phyloP scores from a whole-genome alignment of 495 filamentous ascomycete species.

The Trichoderma reesei region DNA sequence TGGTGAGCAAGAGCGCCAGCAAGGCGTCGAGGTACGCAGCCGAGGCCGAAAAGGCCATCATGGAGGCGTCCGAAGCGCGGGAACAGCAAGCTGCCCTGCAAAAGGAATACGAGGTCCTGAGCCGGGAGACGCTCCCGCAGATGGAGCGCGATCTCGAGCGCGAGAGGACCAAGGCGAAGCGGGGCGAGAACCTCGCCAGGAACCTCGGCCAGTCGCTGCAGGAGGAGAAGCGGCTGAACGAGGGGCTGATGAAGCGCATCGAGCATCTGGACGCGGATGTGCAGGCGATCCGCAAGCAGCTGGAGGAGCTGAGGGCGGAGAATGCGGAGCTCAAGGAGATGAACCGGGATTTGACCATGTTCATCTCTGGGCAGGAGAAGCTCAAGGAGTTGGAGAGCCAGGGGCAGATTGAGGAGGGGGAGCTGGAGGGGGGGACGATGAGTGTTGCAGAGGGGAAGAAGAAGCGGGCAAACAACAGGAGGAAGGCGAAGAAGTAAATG shows the following conservation, averaged over 20 bases:
- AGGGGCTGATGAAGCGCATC: slow-evolving; percentile 67
- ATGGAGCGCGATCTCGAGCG: slow-evolving; percentile 65
- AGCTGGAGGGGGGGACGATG: slow-evolving; percentile 39
- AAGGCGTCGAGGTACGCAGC: slow-evolving; percentile 70
- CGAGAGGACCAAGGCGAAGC: slow-evolving; percentile 54
- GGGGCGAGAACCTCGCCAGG: slow-evolving; percentile 65
- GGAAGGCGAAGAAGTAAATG: slow-evolving; percentile 28
- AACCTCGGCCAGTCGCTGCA: slow-evolving; percentile 65
- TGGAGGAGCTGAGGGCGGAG: slow-evolving; percentile 44
- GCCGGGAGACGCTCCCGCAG: slow-evolving; percentile 46
- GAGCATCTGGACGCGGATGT: slow-evolving; percentile 53
- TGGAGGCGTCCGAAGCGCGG: slow-evolving; percentile 42
- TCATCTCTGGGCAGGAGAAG: slow-evolving; percentile 75
- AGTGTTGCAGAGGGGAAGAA: slow-evolving; percentile 42
- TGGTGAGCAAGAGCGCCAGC: slow-evolving; percentile 81
- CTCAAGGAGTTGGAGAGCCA: slow-evolving; percentile 57
- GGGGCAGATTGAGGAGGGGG: slow-evolving; percentile 49
- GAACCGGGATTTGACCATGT: slow-evolving; percentile 85
- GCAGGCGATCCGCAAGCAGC: slow-evolving; percentile 41
- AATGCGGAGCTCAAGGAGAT: slow-evolving; percentile 63
- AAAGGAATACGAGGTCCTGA: slow-evolving; percentile 44
- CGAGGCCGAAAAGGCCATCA: slow-evolving; percentile 51
- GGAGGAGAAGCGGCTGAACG: slow-evolving; percentile 80
- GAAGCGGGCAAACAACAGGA: slow-evolving; percentile 36
- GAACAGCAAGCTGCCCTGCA: slow-evolving; percentile 41